These are phyloP conservation scores for Pseudocercospora fuligena DNA, from an alignment of 2,329 filamentous ascomycete genomes.

Conservation along the genomic window DNA sequence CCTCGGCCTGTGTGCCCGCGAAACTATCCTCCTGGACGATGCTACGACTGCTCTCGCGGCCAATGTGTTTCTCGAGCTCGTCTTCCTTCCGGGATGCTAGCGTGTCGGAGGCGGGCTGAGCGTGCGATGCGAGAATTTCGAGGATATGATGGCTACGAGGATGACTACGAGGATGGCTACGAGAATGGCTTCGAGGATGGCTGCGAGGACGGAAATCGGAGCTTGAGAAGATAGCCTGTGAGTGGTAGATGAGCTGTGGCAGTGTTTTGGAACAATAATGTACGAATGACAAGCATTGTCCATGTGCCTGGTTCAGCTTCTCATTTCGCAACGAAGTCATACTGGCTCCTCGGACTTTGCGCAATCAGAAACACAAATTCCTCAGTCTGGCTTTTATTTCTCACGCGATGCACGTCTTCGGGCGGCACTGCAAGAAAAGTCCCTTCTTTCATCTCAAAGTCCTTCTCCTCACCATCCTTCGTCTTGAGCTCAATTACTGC, in stretches of 20 bases:
- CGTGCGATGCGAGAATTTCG: too few species aligned
- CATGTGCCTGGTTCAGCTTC: too few species aligned
- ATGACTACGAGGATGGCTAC: too few species aligned
- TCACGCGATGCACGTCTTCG: slow-evolving; percentile 25
- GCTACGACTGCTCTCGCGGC: not conserved
- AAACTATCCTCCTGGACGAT: not conserved
- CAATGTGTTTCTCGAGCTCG: not conserved
- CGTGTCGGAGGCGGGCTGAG: too few species aligned
- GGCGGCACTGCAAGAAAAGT: slow-evolving; percentile 22
- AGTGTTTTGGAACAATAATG: too few species aligned
- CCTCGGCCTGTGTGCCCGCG: not conserved
- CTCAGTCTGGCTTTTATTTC: slow-evolving; percentile 18
- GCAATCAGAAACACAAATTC: slow-evolving; percentile 25
- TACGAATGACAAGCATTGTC: too few species aligned
- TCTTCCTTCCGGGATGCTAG: too few species aligned
- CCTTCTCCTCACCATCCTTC: slow-evolving; percentile 23
- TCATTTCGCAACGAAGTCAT: slow-evolving; percentile 22
- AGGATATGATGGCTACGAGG: too few species aligned
- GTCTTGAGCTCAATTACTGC: slow-evolving; percentile 22
- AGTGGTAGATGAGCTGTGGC: not conserved
- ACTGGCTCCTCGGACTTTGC: slow-evolving; percentile 22
- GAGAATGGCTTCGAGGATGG: too few species aligned
- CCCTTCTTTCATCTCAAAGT: slow-evolving; percentile 23
- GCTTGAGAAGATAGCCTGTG: too few species aligned
- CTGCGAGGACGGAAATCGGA: too few species aligned